phyloP scores from a whole-genome alignment of 2,329 filamentous ascomycete genomes.

The Ophiostoma sp. region DNA sequence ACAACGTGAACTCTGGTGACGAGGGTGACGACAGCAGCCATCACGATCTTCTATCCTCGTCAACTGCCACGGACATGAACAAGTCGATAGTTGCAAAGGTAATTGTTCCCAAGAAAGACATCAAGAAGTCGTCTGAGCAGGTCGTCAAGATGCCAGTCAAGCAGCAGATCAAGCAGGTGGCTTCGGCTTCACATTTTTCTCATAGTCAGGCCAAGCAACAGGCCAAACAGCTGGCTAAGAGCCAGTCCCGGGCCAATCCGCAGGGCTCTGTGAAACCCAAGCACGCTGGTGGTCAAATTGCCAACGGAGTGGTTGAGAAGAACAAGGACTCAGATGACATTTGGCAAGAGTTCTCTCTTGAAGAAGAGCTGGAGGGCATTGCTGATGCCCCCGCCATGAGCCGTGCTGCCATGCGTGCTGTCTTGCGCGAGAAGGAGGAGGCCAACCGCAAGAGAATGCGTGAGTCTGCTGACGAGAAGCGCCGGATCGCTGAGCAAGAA shows the following conservation, averaged over 20 bases:
- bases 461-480: constrained; percentile 21
- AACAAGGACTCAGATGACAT: background rate
- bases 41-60: background rate
- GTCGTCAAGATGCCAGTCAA: background rate
- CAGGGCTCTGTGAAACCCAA: background rate
- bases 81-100: background rate
- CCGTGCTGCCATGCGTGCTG: constrained; percentile 22
- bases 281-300: background rate
- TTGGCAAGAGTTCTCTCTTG: constrained; percentile 26
- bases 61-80: background rate
- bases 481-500: constrained; percentile 22
- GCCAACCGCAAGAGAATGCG: background rate
- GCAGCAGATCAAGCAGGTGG: background rate
- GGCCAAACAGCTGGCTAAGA: background rate
- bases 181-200: too few species aligned
- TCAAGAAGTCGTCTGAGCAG: background rate
- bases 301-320: background rate
- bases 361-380: constrained; percentile 30
- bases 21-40: background rate
- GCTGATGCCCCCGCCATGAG: constrained; percentile 23
- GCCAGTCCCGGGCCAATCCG: background rate
- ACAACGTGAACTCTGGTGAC: background rate
- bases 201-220: background rate
- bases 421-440: constrained; percentile 20
- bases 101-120: background rate